Evolutionary conservation across 805 yeast genomes (phyloP).

Genomic region (Wickerhamiella lipophila): DNA sequence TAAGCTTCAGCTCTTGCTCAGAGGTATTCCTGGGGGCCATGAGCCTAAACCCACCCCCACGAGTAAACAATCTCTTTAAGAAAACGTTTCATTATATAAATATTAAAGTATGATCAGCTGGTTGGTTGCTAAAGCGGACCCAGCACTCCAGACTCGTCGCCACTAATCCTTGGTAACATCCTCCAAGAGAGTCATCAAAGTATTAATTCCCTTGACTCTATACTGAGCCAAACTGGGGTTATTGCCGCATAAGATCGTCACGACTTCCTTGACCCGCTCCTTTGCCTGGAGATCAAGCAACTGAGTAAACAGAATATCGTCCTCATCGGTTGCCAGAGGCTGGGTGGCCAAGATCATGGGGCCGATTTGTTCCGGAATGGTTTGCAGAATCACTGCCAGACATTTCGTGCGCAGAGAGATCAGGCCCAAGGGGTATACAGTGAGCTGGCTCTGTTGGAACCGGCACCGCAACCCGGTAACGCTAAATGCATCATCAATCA

Average conservation of each 20-base stretch:
- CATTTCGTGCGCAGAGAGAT: conserved; percentile 35
- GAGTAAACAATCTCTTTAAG: no score
- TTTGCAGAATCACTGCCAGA: conserved; percentile 14
- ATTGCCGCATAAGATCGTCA: conserved; percentile 25
- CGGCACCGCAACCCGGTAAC: conserved; percentile 64
- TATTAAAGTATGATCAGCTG: no score
- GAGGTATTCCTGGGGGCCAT: no score
- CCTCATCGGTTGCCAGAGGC: conserved; percentile 23
- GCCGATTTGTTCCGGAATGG: conserved; percentile 16
- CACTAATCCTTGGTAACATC: background rate
- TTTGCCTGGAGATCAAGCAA: conserved; percentile 17
- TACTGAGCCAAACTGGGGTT: conserved; percentile 25
- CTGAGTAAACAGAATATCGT: conserved; percentile 25
- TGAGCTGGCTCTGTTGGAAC: conserved; percentile 52
- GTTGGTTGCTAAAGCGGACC: no score
- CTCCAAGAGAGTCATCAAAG: conserved; percentile 23
- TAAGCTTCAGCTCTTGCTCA: no score
- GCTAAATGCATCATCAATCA: conserved; percentile 62
- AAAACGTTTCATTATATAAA: no score
- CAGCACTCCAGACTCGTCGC: no score
- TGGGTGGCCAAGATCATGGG: conserved; percentile 23
- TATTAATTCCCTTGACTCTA: conserved; percentile 27
- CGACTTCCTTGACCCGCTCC: conserved; percentile 15
- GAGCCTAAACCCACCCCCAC: no score
- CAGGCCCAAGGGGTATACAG: conserved; percentile 48